Evolutionary conservation across 1,284 basidiomycete genomes (phyloP), one percentile per base, ranked within the genome.

Genomic region (Austroboletus niveus): DNA sequence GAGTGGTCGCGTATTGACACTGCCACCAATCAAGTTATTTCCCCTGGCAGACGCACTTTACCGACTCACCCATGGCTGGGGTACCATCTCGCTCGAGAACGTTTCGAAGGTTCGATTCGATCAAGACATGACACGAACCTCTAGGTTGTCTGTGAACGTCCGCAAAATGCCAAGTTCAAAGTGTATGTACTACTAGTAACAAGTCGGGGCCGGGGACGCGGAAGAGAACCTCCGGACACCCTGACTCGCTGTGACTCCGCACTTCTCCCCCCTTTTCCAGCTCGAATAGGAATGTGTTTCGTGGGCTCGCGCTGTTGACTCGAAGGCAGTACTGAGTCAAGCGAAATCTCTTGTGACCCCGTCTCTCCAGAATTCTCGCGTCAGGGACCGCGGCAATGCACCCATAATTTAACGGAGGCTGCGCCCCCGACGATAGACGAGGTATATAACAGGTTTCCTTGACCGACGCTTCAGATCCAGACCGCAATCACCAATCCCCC

Each of bases 371-470:
- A 40, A 35, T 31, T 29, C 38, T 34, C n/a, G 5, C 27, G 24
- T 45, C 51, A 54, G 54, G 60, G 41, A 47, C 62, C 17, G 51
- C 62, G 62, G 62, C 65, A 53, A 62, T 67, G 62, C 63, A 17
- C 56, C 17, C 49, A 45, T 60, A 55, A 55, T 34, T 27, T 46
- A 30, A 47, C 42, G 53, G 54, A 61, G 65, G 62, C 64, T 54
- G 64, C 61, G 61, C 49, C 49, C 62, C 51, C 56, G 58, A 61
- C 60, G 52, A 49, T 39, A 54, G 41, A 36, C 31, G 8, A 36
- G 35, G 24, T 62, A 62, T 41, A 27, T 41, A 41, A 41, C 43
- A n/a, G 17, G 14, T 36, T 43, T 41, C 45, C 43, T 17, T 31
- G 30, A 15, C 48, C 44, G 38, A 46, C 54, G 22, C 30, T 35